phyloP scores from a whole-genome alignment of 192 early-diverging fungal species.

The Chytriomyces sp. region DNA sequence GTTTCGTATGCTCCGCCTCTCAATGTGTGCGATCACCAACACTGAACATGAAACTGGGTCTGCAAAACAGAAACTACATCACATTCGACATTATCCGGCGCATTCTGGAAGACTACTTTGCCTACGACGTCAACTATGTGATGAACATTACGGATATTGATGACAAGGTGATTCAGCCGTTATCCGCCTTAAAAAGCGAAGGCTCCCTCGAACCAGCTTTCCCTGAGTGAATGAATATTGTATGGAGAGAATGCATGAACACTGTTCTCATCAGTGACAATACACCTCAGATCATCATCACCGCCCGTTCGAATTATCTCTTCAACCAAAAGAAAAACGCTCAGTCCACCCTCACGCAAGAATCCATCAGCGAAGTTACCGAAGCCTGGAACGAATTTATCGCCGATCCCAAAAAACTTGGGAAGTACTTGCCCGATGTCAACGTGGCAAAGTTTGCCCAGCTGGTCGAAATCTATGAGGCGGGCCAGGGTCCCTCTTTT shows the following conservation, averaged over 20 bases:
- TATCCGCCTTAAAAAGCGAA: background rate
- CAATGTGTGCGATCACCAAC: background rate
- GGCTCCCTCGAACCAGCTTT: background rate
- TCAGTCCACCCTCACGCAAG: slow-evolving; percentile 42
- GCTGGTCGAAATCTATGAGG: slow-evolving; percentile 17
- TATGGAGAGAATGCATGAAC: too few species aligned
- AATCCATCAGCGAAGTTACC: slow-evolving; percentile 59
- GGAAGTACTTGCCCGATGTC: slow-evolving; percentile 10
- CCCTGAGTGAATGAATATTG: background rate
- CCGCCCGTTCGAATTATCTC: slow-evolving; percentile 84
- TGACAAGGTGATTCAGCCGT: slow-evolving; percentile 78
- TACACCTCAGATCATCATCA: slow-evolving; percentile 66
- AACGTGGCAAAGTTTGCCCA: slow-evolving; percentile 55
- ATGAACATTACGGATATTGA: slow-evolving; percentile 99
- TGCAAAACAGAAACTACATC: slow-evolving; percentile 76
- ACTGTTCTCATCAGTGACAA: background rate
- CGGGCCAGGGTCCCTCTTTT: slow-evolving; percentile 9
- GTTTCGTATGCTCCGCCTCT: background rate
- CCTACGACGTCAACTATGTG: slow-evolving; percentile 90
- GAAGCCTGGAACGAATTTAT: slow-evolving; percentile 68
- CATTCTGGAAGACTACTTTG: slow-evolving; percentile 93
- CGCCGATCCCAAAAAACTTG: background rate
- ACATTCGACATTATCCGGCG: slow-evolving; percentile 91
- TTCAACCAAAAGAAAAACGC: slow-evolving; percentile 57
- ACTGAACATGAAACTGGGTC: background rate